These are phyloP conservation scores for Lactifluus echinatus DNA, from an alignment of 768 basidiomycete species.

Conservation along the genomic window DNA sequence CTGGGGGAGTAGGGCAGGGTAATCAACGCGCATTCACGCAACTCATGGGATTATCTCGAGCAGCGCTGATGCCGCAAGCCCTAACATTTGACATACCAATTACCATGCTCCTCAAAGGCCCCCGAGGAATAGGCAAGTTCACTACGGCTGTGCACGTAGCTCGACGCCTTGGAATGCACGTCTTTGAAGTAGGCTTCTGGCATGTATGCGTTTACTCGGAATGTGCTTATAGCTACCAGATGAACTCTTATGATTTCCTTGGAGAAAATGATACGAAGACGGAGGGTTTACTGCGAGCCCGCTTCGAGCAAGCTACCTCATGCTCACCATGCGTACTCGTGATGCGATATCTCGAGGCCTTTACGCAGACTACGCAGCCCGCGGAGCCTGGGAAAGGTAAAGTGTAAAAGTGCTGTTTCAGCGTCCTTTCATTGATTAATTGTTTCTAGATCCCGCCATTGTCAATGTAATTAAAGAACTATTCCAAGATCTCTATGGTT, in stretches of 20 bases:
- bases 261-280: slow-evolving; percentile 73
- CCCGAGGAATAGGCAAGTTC: slow-evolving; percentile 75
- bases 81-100: slow-evolving; percentile 55
- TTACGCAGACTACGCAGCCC: slow-evolving; percentile 59
- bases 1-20: not conserved
- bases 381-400: slow-evolving; percentile 58
- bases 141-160: slow-evolving; percentile 50
- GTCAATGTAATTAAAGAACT: slow-evolving; percentile 53
- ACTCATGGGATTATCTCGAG: slow-evolving; percentile 49
- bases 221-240: slow-evolving; percentile 33
- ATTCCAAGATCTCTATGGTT: slow-evolving; percentile 44
- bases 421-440: not conserved
- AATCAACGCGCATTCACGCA: slow-evolving; percentile 34
- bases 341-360: slow-evolving; percentile 71
- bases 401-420: not conserved
- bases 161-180: slow-evolving; percentile 60
- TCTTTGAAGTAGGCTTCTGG: slow-evolving; percentile 52
- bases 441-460: slow-evolving; percentile 45
- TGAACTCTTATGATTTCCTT: slow-evolving; percentile 78
- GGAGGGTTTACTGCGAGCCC: slow-evolving; percentile 59
- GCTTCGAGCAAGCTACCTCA: slow-evolving; percentile 65
- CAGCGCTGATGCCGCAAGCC: slow-evolving; percentile 48
- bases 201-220: not conserved
- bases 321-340: slow-evolving; percentile 84
- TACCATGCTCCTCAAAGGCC: slow-evolving; percentile 70